These are phyloP conservation scores for Paspalum vaginatum DNA, from an alignment of 176 grass and related monocot species.

Conservation along the genomic window DNA sequence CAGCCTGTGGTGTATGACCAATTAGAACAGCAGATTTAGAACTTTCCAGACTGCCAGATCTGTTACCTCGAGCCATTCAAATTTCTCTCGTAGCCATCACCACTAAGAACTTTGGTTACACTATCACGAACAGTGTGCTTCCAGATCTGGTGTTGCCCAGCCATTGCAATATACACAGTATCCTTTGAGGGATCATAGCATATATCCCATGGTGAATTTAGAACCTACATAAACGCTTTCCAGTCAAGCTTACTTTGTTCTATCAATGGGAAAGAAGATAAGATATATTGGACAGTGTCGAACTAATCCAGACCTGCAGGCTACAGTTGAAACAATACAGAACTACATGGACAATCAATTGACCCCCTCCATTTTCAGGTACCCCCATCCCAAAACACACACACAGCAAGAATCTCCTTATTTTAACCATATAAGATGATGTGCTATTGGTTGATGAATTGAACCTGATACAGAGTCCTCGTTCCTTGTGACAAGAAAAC, in stretches of 20 bases:
- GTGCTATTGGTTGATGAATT: neutral
- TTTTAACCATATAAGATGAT: neutral
- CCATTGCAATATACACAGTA: conserved; percentile 88
- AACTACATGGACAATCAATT: conserved; percentile 8
- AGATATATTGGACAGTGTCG: conserved; percentile 11
- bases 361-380: neutral
- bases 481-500: neutral
- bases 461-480: neutral
- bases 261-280: conserved; percentile 24
- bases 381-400: neutral
- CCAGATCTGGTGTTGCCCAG: conserved; percentile 98
- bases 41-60: neutral
- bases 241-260: conserved; percentile 52
- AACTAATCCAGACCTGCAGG: conserved; percentile 21
- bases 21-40: conserved; percentile 10
- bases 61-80: conserved; percentile 84
- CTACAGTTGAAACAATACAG: neutral
- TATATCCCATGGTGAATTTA: conserved; percentile 99
- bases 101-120: conserved; percentile 79
- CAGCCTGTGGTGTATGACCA: neutral
- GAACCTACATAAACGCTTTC: conserved; percentile 58
- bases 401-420: neutral
- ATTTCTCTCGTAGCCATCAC: conserved; percentile 95
- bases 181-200: conserved; percentile 74
- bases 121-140: conserved; percentile 67